Evolutionary conservation across 208 protist genomes (phyloP).

Genomic region (Wallacemonas sp.): DNA sequence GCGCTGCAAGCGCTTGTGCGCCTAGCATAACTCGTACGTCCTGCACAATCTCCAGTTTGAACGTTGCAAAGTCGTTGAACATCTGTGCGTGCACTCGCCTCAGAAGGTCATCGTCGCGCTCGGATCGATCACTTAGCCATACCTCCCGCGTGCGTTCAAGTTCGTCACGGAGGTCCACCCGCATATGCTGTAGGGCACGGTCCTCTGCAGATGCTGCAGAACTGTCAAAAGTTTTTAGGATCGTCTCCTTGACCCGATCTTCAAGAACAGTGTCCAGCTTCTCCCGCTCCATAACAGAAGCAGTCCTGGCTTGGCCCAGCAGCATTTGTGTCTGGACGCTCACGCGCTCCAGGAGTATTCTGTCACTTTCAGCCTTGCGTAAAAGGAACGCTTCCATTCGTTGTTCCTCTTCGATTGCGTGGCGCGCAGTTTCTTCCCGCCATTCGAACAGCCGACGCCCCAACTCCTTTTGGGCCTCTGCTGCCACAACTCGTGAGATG

Average conservation of each 20-base stretch:
- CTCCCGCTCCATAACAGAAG: background rate
- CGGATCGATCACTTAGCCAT: background rate
- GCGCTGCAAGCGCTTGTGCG: background rate
- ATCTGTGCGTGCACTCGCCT: background rate
- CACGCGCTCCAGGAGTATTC: background rate
- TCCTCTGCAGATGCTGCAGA: background rate
- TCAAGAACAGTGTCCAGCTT: background rate
- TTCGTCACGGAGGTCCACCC: background rate
- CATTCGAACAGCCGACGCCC: background rate
- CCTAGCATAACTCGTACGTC: conserved; percentile 4
- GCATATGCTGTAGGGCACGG: background rate
- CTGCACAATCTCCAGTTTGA: background rate
- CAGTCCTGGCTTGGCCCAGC: background rate
- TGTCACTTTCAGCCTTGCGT: background rate
- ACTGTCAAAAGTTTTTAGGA: background rate
- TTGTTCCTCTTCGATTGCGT: background rate
- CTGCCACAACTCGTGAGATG: background rate
- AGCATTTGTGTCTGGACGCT: background rate
- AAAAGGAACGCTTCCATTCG: background rate
- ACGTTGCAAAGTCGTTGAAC: background rate
- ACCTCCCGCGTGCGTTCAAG: background rate
- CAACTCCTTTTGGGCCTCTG: background rate
- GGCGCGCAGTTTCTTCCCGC: background rate
- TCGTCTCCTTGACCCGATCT: background rate
- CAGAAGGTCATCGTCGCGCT: background rate